Percentiles rank a stretch among this genome's conserved stretches.
These are phyloP conservation scores for Tirmania nivea DNA, from an alignment of 495 filamentous ascomycete species.

Conservation along the genomic window DNA sequence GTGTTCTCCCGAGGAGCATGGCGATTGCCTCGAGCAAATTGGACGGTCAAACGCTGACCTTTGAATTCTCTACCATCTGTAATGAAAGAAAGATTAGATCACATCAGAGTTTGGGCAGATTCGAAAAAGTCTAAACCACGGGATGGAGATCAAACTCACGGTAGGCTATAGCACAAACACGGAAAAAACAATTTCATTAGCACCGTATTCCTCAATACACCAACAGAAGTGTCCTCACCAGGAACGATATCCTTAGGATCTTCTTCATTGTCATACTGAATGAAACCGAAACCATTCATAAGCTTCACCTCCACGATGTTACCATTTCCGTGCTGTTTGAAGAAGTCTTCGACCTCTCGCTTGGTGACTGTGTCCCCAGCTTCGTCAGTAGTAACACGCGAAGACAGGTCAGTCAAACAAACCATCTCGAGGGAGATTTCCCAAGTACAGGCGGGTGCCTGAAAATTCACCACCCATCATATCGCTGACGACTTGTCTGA, in stretches of 20 bases:
- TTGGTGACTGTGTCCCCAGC: conserved; percentile 48
- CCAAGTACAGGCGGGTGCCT: conserved; percentile 82
- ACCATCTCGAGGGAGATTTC: conserved; percentile 94
- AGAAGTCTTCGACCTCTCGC: conserved; percentile 87
- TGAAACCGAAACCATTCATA: conserved; percentile 99
- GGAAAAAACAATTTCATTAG: conserved; percentile 20
- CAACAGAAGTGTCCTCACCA: conserved; percentile 34
- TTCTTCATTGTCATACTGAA: conserved; percentile 94
- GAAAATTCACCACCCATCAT: conserved; percentile 45
- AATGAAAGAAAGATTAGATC: background rate
- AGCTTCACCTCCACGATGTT: conserved; percentile 98
- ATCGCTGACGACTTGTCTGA: no score
- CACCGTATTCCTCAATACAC: conserved; percentile 17
- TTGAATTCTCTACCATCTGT: conserved; percentile 81
- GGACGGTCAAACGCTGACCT: conserved; percentile 86
- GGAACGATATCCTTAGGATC: conserved; percentile 95
- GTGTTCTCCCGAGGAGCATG: conserved; percentile 55
- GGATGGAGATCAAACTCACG: background rate
- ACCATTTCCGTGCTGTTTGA: conserved; percentile 81
- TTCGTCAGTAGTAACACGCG: background rate
- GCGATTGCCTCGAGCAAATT: conserved; percentile 88
- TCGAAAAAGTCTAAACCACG: background rate
- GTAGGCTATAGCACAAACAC: conserved; percentile 26
- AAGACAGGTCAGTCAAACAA: conserved; percentile 26
- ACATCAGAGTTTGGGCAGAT: background rate